Conservation (phyloP, 1,284 basidiomycete genomes). For the Sporisorium graminicola region DNA sequence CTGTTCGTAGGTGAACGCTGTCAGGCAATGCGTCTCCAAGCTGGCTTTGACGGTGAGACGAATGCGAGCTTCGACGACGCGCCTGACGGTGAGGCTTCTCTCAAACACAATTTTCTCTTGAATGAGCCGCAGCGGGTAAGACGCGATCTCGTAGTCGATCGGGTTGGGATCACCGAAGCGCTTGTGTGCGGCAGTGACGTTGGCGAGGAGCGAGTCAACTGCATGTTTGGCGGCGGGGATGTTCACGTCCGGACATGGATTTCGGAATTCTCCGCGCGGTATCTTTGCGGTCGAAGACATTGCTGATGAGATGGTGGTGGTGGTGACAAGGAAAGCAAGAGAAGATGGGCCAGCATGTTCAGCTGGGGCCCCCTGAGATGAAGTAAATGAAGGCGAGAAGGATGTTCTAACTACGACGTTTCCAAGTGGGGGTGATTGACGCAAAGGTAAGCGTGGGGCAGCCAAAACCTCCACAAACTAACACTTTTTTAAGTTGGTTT, state of each 20-base stretch:
- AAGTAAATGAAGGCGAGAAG: background rate
- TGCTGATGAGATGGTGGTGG: slow-evolving; percentile 8
- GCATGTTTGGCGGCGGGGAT: slow-evolving; percentile 11
- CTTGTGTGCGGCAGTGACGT: slow-evolving; percentile 13
- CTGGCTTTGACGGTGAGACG: slow-evolving; percentile 32
- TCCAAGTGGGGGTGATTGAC: no score
- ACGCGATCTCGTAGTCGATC: slow-evolving; percentile 19
- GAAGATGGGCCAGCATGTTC: background rate
- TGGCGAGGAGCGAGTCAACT: slow-evolving; percentile 32
- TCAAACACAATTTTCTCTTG: background rate
- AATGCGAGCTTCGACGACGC: slow-evolving; percentile 29
- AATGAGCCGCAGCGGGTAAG: background rate
- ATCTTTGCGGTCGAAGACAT: slow-evolving; percentile 8
- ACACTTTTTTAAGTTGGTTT: no score
- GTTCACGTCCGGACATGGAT: slow-evolving; percentile 21
- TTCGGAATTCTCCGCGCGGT: slow-evolving; percentile 24
- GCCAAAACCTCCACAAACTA: no score
- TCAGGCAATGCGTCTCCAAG: slow-evolving; percentile 44
- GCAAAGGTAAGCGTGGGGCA: no score
- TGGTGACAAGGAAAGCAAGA: background rate
- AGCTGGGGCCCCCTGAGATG: background rate
- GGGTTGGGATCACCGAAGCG: slow-evolving; percentile 12
- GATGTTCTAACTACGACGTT: no score
- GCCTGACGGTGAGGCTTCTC: background rate
- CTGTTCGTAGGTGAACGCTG: slow-evolving; percentile 32